Percentiles rank a stretch among this genome's conserved stretches.
Conservation (phyloP, 2,329 filamentous ascomycete genomes). For the Fusarium tjaetaba region DNA sequence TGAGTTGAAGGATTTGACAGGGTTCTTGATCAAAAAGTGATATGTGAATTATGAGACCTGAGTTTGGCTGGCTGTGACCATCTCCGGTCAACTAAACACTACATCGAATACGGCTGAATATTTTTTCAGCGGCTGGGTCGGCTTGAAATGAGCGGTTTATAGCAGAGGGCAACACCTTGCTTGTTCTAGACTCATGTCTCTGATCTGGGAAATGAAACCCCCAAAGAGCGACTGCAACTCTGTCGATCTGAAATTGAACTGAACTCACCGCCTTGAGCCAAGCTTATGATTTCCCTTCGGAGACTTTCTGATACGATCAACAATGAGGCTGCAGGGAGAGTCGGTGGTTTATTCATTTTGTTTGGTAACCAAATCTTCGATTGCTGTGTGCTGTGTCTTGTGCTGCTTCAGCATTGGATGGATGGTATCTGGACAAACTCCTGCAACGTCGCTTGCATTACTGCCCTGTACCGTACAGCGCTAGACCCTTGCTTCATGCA, state of each 20-base stretch:
- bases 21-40: neutral
- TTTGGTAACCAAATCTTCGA: constrained; percentile 37
- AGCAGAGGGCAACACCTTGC: constrained; percentile 7
- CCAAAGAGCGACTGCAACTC: constrained; percentile 20
- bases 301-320: constrained; percentile 3
- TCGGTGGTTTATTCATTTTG: constrained; percentile 35
- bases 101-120: neutral
- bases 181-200: constrained; percentile 30
- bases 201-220: constrained; percentile 29
- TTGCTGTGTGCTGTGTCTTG: constrained; percentile 10
- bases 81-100: neutral
- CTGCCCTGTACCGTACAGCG: constrained; percentile 8
- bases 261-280: constrained; percentile 35
- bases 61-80: neutral
- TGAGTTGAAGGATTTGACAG: neutral
- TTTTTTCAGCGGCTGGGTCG: constrained; percentile 35
- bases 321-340: neutral
- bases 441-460: constrained; percentile 35
- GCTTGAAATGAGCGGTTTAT: constrained; percentile 28
- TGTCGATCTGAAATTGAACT: constrained; percentile 19
- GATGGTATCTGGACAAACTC: constrained; percentile 25
- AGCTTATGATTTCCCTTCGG: neutral
- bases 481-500: constrained; percentile 35
- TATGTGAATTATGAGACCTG: constrained; percentile 5
- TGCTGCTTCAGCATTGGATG: neutral